phyloP scores from a whole-genome alignment of 495 filamentous ascomycete genomes.

The Neurospora tetraspora region DNA sequence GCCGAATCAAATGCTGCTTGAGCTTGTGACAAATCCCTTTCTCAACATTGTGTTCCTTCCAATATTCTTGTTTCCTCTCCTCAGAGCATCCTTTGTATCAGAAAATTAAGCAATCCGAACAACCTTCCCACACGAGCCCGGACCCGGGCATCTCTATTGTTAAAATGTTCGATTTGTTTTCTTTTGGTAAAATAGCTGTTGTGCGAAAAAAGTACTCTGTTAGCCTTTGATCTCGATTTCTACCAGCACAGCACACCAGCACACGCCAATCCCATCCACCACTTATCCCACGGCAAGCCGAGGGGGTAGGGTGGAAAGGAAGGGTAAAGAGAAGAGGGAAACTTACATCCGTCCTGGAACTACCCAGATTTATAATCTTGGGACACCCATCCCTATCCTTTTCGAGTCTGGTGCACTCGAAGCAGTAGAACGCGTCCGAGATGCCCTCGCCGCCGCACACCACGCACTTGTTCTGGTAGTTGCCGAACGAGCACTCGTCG shows the following conservation, averaged over 20 bases:
- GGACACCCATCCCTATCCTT: conserved; percentile 97
- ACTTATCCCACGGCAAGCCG: not conserved
- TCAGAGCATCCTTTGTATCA: not conserved
- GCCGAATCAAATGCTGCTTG: not conserved
- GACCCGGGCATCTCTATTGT: conserved; percentile 29
- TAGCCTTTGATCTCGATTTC: conserved; percentile 11
- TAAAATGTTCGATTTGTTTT: conserved; percentile 44
- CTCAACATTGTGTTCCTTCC: not conserved
- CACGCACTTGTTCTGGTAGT: conserved; percentile 99
- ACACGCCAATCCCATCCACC: too few relatives aligned
- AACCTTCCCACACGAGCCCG: conserved; percentile 13
- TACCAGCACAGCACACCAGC: not conserved
- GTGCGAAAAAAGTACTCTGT: conserved; percentile 1
- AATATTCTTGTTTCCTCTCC: not conserved
- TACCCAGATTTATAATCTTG: conserved; percentile 98
- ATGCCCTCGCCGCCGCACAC: conserved; percentile 99
- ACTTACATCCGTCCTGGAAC: conserved; percentile 85
- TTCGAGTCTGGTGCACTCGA: conserved; percentile 94
- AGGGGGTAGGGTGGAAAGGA: not conserved
- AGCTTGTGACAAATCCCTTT: not conserved
- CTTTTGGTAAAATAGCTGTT: conserved; percentile 43
- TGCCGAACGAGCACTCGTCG: conserved; percentile 98
- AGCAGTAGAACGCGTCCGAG: conserved; percentile 99
- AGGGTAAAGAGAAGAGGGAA: not conserved
- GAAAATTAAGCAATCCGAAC: not conserved